These are phyloP conservation scores for Phaeotremella fagi DNA, from an alignment of 768 basidiomycete species.

Conservation along the genomic window DNA sequence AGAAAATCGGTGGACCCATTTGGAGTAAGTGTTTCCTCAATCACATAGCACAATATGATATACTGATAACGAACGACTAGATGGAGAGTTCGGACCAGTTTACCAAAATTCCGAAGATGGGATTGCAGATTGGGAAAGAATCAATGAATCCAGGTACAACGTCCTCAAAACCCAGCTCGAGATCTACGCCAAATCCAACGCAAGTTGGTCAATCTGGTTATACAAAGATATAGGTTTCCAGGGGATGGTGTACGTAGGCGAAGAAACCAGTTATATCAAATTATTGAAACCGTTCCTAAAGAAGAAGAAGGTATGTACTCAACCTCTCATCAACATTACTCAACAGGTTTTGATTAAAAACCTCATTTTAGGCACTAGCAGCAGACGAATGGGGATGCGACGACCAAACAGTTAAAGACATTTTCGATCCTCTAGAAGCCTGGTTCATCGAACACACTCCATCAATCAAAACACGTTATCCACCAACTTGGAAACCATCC, in stretches of 20 bases:
- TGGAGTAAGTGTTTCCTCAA: conserved; percentile 25
- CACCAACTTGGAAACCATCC: conserved; percentile 49
- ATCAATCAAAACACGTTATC: conserved; percentile 55
- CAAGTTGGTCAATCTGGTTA: conserved; percentile 73
- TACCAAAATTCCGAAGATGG: conserved; percentile 54
- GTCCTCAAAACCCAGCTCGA: conserved; percentile 69
- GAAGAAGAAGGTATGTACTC: conserved; percentile 64
- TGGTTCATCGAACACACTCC: conserved; percentile 48
- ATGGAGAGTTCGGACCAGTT: conserved; percentile 80
- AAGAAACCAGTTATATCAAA: conserved; percentile 65
- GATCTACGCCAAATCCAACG: conserved; percentile 61
- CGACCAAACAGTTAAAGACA: conserved; percentile 54
- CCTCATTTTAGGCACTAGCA: conserved; percentile 54
- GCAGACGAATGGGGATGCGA: conserved; percentile 76
- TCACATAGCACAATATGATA: no score
- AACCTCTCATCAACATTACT: not conserved
- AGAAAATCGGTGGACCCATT: conserved; percentile 48
- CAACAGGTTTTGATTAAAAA: not conserved
- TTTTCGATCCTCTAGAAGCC: conserved; percentile 64
- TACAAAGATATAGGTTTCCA: conserved; percentile 61
- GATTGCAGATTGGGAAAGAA: conserved; percentile 59
- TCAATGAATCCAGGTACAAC: conserved; percentile 62
- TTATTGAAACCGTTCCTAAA: conserved; percentile 65
- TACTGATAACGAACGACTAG: no score
- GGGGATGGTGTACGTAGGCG: conserved; percentile 73